Evolutionary conservation across 768 basidiomycete genomes (phyloP).

Genomic region (Exidia glandulosa): DNA sequence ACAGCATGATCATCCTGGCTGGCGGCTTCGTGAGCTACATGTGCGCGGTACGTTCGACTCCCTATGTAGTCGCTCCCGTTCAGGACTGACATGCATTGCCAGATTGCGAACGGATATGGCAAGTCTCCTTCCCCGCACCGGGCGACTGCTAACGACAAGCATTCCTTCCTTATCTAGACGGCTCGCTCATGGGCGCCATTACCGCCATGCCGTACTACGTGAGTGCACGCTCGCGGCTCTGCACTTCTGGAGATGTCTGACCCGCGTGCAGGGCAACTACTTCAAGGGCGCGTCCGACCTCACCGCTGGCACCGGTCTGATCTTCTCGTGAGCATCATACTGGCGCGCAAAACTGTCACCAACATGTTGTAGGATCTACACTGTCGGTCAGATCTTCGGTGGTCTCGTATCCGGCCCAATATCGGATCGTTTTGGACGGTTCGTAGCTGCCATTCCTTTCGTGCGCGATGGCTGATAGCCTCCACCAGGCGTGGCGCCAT

Average conservation of each 20-base stretch:
- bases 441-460: background rate
- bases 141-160: background rate
- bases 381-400: background rate
- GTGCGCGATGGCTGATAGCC: background rate
- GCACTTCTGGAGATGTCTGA: background rate
- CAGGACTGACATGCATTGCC: background rate
- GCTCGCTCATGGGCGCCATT: background rate
- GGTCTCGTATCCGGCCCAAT: background rate
- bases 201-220: background rate
- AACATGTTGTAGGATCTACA: background rate
- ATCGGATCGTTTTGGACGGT: background rate
- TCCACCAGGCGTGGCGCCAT: slow-evolving; percentile 17
- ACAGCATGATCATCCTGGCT: background rate
- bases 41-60: background rate
- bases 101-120: background rate
- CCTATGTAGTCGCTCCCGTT: background rate
- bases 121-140: background rate
- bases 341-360: background rate
- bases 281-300: background rate
- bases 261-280: background rate
- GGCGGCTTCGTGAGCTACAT: background rate
- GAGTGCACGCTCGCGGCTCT: background rate
- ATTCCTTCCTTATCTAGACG: background rate
- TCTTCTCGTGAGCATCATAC: background rate
- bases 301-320: background rate